A percentile compares a stretch with the other conserved stretches of the same genome.
These are phyloP conservation scores for Cryptococcus sp. DNA, from an alignment of 1,284 basidiomycete species.

Conservation along the genomic window DNA sequence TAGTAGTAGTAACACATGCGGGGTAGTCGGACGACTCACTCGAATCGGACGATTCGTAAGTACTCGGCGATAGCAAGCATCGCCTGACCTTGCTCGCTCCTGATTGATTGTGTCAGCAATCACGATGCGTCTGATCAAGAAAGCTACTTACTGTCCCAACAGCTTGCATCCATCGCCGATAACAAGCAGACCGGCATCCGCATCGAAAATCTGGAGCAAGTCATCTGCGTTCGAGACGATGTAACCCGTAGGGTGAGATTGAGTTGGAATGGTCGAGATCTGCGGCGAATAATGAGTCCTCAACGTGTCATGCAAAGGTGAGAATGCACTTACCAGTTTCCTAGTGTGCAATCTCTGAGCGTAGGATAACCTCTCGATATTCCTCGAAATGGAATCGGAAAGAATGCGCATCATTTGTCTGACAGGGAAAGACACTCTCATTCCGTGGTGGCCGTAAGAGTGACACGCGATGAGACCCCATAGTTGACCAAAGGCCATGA, in stretches of 20 bases:
- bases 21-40: constrained; percentile 53
- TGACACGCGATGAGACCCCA: constrained; percentile 87
- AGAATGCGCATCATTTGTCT: constrained; percentile 78
- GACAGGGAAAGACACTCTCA: constrained; percentile 82
- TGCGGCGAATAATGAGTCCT: constrained; percentile 33
- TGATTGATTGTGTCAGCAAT: constrained; percentile 28
- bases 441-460: constrained; percentile 74
- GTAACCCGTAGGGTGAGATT: constrained; percentile 75
- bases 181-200: constrained; percentile 79
- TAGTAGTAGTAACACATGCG: neutral
- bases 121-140: neutral
- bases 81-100: constrained; percentile 75
- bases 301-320: neutral
- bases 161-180: constrained; percentile 86
- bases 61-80: constrained; percentile 82
- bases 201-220: constrained; percentile 76
- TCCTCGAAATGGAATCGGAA: constrained; percentile 78
- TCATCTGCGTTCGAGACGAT: constrained; percentile 87
- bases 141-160: constrained; percentile 59
- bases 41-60: constrained; percentile 73
- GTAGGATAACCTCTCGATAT: constrained; percentile 80
- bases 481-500: constrained; percentile 77
- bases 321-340: constrained; percentile 62
- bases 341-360: constrained; percentile 74
- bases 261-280: constrained; percentile 76